Conservation (phyloP, 1,284 basidiomycete species). For the Leccinum pachyderme region DNA sequence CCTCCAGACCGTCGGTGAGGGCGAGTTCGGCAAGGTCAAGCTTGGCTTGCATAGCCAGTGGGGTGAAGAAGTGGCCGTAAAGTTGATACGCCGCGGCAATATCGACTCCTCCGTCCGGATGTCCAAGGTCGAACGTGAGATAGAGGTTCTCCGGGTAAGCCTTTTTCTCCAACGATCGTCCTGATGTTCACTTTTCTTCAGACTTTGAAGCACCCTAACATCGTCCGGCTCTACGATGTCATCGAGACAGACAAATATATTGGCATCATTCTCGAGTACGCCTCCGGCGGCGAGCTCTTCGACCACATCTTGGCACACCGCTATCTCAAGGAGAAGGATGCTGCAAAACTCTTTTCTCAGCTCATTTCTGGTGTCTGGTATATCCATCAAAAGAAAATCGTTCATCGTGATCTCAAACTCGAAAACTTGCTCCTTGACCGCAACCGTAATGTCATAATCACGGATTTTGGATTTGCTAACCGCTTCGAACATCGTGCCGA, state of each 20-base stretch:
- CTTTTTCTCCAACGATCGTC: constrained; percentile 1
- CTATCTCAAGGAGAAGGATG: constrained; percentile 94
- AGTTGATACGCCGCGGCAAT: constrained; percentile 92
- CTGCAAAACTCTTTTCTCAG: constrained; percentile 95
- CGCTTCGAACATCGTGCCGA: constrained; percentile 88
- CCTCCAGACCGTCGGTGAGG: constrained; percentile 93
- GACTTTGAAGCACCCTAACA: constrained; percentile 96
- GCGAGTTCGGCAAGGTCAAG: constrained; percentile 99
- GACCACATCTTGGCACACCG: constrained; percentile 99
- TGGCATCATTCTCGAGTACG: constrained; percentile 98
- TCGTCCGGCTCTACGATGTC: constrained; percentile 97
- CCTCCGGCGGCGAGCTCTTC: constrained; percentile 97
- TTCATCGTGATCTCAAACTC: constrained; percentile 98
- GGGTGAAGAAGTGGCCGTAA: constrained; percentile 99
- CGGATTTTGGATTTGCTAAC: constrained; percentile 99
- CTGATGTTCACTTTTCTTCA: constrained; percentile 34
- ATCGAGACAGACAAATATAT: constrained; percentile 99
- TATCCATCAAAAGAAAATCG: constrained; percentile 98
- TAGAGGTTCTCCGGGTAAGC: constrained; percentile 91
- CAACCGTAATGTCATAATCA: constrained; percentile 98
- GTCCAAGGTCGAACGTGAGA: constrained; percentile 97
- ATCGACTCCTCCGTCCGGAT: constrained; percentile 86
- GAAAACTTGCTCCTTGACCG: constrained; percentile 98
- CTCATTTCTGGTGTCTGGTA: constrained; percentile 99
- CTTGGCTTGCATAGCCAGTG: constrained; percentile 92